Evolutionary conservation across 768 basidiomycete species (phyloP).

Genomic region (Lactarius trivialis): DNA sequence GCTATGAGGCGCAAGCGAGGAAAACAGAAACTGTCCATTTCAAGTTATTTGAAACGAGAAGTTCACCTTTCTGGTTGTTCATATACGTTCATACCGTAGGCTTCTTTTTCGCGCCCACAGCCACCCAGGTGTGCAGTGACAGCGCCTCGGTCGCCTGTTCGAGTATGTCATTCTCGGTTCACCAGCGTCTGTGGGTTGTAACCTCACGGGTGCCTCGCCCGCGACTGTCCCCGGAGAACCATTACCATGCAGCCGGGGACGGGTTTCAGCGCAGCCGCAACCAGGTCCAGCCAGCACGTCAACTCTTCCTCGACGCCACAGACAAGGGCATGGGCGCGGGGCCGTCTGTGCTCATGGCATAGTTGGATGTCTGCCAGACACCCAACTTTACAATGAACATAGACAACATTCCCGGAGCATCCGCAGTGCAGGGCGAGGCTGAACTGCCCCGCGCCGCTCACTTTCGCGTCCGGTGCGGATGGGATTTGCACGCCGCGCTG

Average conservation of each 20-base stretch:
- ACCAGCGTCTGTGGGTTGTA: constrained; percentile 64
- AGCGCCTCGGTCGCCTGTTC: constrained; percentile 27
- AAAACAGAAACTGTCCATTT: not conserved
- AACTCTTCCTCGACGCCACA: constrained; percentile 48
- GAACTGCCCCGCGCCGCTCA: too few relatives aligned
- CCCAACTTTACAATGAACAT: too few relatives aligned
- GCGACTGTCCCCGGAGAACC: constrained; percentile 43
- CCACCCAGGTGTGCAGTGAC: constrained; percentile 37
- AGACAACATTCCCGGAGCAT: too few relatives aligned
- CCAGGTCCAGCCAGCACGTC: constrained; percentile 51
- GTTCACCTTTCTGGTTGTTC: not conserved
- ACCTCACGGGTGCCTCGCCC: constrained; percentile 55
- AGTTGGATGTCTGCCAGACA: too few relatives aligned
- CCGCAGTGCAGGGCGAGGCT: constrained; percentile 62
- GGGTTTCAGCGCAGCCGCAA: constrained; percentile 49
- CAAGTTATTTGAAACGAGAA: constrained; percentile 19
- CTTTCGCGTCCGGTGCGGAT: too few relatives aligned
- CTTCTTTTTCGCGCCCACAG: not conserved
- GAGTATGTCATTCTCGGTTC: constrained; percentile 48
- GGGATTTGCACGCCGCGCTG: too few relatives aligned
- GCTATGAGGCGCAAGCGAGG: not conserved
- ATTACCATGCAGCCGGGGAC: constrained; percentile 27
- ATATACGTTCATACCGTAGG: too few relatives aligned
- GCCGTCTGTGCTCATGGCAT: too few relatives aligned
- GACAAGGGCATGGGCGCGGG: constrained; percentile 55